These are phyloP conservation scores for Pinus tabuliformis DNA, from an alignment of 75 land plant genomes.

Conservation along the genomic window DNA sequence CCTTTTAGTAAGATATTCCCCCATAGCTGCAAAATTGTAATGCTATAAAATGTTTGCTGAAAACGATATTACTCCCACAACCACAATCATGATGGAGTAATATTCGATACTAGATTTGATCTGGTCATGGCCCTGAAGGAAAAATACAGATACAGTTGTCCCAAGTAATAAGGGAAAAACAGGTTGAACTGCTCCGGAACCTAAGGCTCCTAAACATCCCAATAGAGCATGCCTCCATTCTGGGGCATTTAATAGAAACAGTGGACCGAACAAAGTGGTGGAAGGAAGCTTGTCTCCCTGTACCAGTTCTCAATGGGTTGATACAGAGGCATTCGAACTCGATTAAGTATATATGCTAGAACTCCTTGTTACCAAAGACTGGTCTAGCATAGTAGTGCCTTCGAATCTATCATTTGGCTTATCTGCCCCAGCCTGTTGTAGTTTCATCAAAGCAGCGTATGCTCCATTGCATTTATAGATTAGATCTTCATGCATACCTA, in stretches of 20 bases:
- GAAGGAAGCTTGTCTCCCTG: neutral
- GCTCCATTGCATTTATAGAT: constrained; percentile 4
- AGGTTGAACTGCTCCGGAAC: constrained; percentile 66
- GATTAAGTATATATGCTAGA: constrained; percentile 2
- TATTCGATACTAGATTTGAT: constrained; percentile 23
- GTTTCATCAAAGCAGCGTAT: constrained; percentile 21
- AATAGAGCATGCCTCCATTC: constrained; percentile 61
- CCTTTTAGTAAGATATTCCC: constrained; percentile 64
- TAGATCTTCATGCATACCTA: constrained; percentile 9
- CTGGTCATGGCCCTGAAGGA: constrained; percentile 18
- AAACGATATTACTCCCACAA: constrained; percentile 33
- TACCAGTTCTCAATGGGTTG: constrained; percentile 6
- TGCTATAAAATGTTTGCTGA: constrained; percentile 49
- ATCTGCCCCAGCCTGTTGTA: neutral
- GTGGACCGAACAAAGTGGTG: constrained; percentile 41
- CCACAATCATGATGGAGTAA: constrained; percentile 36
- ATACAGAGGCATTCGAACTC: constrained; percentile 4
- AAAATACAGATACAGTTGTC: constrained; percentile 46
- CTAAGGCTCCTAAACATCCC: constrained; percentile 50
- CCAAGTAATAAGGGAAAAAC: constrained; percentile 47
- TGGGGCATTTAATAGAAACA: constrained; percentile 58
- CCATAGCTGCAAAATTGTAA: constrained; percentile 69
- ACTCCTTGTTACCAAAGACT: constrained; percentile 10
- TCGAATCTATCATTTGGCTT: neutral
- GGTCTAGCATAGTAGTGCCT: too few relatives aligned